Evolutionary conservation across 345 rosid genomes (phyloP), one percentile per base, ranked within the genome.

Genomic region (Draba incana): DNA sequence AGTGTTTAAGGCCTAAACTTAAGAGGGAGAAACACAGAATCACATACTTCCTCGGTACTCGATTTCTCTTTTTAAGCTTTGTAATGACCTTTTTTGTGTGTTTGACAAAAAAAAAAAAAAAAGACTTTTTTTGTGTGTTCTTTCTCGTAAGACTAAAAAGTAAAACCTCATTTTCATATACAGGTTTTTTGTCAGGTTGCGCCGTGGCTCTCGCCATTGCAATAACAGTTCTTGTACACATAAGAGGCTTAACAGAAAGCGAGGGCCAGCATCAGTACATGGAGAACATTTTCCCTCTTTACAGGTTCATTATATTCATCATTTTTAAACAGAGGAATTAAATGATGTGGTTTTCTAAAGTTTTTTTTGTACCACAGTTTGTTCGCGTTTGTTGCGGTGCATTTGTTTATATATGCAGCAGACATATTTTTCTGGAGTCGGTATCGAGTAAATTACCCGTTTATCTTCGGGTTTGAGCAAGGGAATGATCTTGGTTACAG

Each of bases 271-370:
- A 71, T 28, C 62, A 61, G 51, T 92, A 87, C 51, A 92, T 92
- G 98, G 85, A 77, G 25, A 92, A 81, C 69, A 79, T 88, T 37
- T 92, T 92, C 57, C 98, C 96, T 27, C 90, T 92, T n/a, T 88
- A 90, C 70, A 73, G 82, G 88, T 85, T 16, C 2, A 23, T 75
- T 58, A 59, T 13, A 23, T 64, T 30, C 42, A 54, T 45, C 28
- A 2, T 11, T 53, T 16, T 35, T 1, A 8, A 70, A 44, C 43
- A 6, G n/a, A 33, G 47, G 38, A 69, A 3, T 1, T 37, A 8
- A 31, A 8, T 8, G 30, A 14, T 0, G 24, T 7, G 2, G 13
- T 30, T 42, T 42, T 8, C 2, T 57, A 31, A 66, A 13, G 13
- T 15, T 46, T 56, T 3, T 61, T 53, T 61, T 53, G 2, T 39